These are phyloP conservation scores for Cutaneotrichosporon arboriforme DNA, from an alignment of 1,284 basidiomycete species.

Conservation along the genomic window DNA sequence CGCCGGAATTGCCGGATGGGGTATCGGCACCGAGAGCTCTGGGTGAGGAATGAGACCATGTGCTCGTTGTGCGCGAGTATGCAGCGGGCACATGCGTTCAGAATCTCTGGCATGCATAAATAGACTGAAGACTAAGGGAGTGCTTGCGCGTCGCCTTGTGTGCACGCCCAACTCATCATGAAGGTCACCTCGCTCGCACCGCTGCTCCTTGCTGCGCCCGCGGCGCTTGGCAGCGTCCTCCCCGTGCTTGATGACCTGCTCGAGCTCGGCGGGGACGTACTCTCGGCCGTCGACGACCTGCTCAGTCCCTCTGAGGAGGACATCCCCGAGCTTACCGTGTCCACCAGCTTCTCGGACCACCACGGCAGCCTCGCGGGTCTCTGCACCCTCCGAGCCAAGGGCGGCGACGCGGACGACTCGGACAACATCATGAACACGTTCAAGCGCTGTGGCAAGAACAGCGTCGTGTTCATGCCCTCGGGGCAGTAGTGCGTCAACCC, in stretches of 20 bases:
- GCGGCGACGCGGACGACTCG: conserved; percentile 51
- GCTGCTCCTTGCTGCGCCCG: neutral
- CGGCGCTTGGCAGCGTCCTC: neutral
- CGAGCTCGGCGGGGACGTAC: neutral
- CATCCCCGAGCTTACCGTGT: conserved; percentile 2
- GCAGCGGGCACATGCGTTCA: no score
- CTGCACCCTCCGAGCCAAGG: conserved; percentile 49
- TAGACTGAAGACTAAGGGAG: neutral
- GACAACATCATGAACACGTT: conserved; percentile 54
- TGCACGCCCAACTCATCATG: neutral
- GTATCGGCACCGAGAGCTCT: no score
- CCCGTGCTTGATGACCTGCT: neutral
- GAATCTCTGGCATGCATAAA: no score
- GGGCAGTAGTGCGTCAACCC: conserved; percentile 26
- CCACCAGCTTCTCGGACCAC: neutral
- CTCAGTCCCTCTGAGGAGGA: neutral
- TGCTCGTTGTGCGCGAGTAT: no score
- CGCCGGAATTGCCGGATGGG: no score
- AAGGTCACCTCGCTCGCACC: neutral
- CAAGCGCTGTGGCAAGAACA: conserved; percentile 54
- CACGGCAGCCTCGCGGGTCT: neutral
- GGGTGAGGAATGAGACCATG: no score
- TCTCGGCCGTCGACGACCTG: neutral
- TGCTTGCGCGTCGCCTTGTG: neutral
- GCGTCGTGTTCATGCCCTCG: conserved; percentile 47